Percentiles rank a stretch among this genome's conserved stretches.
Evolutionary conservation across 257 asterid species (phyloP).

Genomic region (Solanum bulbocastanum): DNA sequence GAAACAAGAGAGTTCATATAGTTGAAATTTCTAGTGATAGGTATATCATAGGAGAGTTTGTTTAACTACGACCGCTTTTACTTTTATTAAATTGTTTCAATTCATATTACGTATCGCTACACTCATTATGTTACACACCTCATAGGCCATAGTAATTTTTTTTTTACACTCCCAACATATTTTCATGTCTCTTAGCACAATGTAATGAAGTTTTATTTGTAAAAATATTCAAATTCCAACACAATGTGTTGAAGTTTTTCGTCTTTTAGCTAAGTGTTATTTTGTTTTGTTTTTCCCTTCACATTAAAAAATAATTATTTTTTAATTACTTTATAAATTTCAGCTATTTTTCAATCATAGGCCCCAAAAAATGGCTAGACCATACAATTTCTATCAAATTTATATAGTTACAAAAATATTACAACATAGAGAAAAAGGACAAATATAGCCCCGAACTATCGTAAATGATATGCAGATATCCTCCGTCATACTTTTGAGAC

Average conservation of each 20-base stretch:
- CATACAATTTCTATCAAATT: neutral
- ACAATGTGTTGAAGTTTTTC: neutral
- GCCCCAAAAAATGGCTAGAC: neutral
- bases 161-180: neutral
- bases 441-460: no score
- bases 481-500: no score
- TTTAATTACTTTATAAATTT: neutral
- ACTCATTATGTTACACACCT: neutral
- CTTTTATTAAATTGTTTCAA: neutral
- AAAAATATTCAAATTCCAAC: neutral
- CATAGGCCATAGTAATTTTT: no score
- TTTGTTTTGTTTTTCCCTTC: neutral
- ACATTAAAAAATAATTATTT: neutral
- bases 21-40: neutral
- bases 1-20: neutral
- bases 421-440: neutral
- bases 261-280: neutral
- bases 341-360: neutral
- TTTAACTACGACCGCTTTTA: neutral
- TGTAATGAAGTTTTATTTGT: neutral
- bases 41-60: neutral
- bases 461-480: no score
- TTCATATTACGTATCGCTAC: neutral
- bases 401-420: neutral
- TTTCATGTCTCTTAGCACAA: no score